A percentile compares a stretch with the other conserved stretches of the same genome.
Conservation (phyloP, 140 eudicot genomes). For the Flaveria floridana region DNA sequence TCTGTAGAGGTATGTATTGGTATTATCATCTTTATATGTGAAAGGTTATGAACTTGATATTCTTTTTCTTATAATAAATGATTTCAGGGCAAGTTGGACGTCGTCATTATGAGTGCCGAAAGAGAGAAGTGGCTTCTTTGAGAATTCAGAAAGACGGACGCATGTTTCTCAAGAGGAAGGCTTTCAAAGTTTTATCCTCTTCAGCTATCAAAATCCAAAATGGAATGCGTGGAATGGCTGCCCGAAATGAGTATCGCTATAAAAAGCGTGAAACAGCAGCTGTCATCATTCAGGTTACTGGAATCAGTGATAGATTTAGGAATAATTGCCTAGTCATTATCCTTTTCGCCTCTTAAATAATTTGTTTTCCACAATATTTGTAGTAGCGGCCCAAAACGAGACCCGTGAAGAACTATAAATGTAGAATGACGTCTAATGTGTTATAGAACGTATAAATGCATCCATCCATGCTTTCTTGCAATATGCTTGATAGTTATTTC, state of each 20-base stretch:
- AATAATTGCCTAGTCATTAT: conserved; percentile 12
- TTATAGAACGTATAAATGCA: conserved; percentile 10
- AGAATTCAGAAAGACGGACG: conserved; percentile 69
- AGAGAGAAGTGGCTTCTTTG: conserved; percentile 66
- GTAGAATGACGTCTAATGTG: not conserved
- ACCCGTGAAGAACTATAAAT: conserved; percentile 1
- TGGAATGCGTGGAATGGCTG: conserved; percentile 77
- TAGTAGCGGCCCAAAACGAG: not conserved
- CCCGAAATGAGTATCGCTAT: conserved; percentile 51
- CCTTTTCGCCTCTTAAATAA: conserved; percentile 1
- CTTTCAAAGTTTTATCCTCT: conserved; percentile 36
- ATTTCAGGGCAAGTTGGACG: conserved; percentile 66
- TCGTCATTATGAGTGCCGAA: conserved; percentile 43
- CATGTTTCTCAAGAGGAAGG: conserved; percentile 58
- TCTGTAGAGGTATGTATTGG: conserved; percentile 64
- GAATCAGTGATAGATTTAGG: not conserved
- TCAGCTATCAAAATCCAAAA: conserved; percentile 64
- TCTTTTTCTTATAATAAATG: conserved; percentile 23
- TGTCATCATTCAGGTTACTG: conserved; percentile 60
- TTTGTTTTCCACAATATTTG: not conserved
- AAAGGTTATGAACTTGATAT: not conserved
- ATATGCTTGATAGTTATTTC: not conserved
- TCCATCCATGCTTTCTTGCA: conserved; percentile 21
- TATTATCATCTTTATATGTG: conserved; percentile 16
- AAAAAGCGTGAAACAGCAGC: conserved; percentile 62